A percentile compares a stretch with the other conserved stretches of the same genome.
phyloP scores from a whole-genome alignment of 495 filamentous ascomycete species.

The Penicillium lividum region DNA sequence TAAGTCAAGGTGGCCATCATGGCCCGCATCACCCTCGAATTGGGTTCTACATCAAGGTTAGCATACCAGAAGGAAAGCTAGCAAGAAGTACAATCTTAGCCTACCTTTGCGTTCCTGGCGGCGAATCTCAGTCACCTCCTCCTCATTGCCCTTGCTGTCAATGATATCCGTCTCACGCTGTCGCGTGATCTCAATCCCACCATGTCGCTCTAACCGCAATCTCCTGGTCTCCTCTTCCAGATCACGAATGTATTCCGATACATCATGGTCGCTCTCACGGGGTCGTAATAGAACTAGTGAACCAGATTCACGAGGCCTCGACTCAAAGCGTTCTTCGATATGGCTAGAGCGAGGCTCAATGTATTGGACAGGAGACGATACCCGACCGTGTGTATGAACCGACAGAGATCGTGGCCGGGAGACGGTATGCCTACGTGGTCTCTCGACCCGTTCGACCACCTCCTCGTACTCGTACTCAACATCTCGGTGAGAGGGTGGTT shows the following conservation, averaged over 20 bases:
- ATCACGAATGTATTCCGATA: slow-evolving; percentile 57
- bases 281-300: slow-evolving; percentile 58
- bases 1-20: slow-evolving; percentile 79
- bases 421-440: slow-evolving; percentile 21
- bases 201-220: slow-evolving; percentile 45
- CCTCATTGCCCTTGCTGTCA: slow-evolving; percentile 48
- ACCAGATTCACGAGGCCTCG: slow-evolving; percentile 50
- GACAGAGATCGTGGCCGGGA: slow-evolving; percentile 44
- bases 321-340: slow-evolving; percentile 41
- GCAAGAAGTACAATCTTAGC: slow-evolving; percentile 53
- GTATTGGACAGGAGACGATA: slow-evolving; percentile 33
- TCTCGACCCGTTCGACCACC: slow-evolving; percentile 19
- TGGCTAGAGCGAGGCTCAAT: slow-evolving; percentile 29
- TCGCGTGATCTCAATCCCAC: slow-evolving; percentile 44
- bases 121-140: slow-evolving; percentile 59
- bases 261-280: slow-evolving; percentile 52
- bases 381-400: slow-evolving; percentile 38
- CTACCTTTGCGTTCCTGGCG: slow-evolving; percentile 87
- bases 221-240: slow-evolving; percentile 54
- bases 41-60: slow-evolving; percentile 46
- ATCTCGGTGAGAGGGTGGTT: slow-evolving; percentile 31
- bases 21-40: slow-evolving; percentile 65
- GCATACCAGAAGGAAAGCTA: slow-evolving; percentile 39
- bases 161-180: slow-evolving; percentile 46
- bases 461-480: slow-evolving; percentile 36